These are phyloP conservation scores for Echium plantagineum DNA, from an alignment of 257 asterid genomes.

Conservation along the genomic window DNA sequence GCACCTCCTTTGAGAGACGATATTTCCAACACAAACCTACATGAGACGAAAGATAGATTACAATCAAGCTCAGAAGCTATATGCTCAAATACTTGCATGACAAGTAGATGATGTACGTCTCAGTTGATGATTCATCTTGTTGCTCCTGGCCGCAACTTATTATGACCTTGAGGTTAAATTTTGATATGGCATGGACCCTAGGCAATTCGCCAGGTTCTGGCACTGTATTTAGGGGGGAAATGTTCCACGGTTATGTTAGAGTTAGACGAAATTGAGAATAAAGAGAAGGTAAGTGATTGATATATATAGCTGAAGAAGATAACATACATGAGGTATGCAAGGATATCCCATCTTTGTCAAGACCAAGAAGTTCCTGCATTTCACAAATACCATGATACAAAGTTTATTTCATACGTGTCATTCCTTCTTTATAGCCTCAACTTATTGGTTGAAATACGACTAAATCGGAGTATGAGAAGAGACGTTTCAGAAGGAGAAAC, in stretches of 20 bases:
- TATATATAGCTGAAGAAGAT: background rate
- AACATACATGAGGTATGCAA: slow-evolving; percentile 40
- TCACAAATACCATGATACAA: background rate
- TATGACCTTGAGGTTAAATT: slow-evolving; percentile 41
- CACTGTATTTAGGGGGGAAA: slow-evolving; percentile 17
- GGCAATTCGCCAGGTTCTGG: slow-evolving; percentile 35
- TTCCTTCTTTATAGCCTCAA: no score
- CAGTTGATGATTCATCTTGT: slow-evolving; percentile 20
- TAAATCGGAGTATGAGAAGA: background rate
- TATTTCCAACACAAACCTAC: slow-evolving; percentile 59
- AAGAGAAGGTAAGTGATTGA: background rate
- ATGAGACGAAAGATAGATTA: slow-evolving; percentile 10
- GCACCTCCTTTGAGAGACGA: slow-evolving; percentile 72
- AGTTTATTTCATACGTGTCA: no score
- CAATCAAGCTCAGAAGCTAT: background rate
- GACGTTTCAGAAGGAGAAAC: slow-evolving; percentile 1
- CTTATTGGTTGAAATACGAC: background rate
- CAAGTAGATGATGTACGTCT: slow-evolving; percentile 28
- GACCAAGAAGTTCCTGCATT: slow-evolving; percentile 54
- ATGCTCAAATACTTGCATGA: background rate
- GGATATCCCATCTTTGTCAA: slow-evolving; percentile 25
- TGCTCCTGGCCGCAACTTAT: slow-evolving; percentile 26
- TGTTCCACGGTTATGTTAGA: slow-evolving; percentile 2
- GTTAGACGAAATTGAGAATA: background rate
- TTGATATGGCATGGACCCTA: slow-evolving; percentile 31